phyloP scores from a whole-genome alignment of 805 yeast genomes.

The Clavispora fructus region DNA sequence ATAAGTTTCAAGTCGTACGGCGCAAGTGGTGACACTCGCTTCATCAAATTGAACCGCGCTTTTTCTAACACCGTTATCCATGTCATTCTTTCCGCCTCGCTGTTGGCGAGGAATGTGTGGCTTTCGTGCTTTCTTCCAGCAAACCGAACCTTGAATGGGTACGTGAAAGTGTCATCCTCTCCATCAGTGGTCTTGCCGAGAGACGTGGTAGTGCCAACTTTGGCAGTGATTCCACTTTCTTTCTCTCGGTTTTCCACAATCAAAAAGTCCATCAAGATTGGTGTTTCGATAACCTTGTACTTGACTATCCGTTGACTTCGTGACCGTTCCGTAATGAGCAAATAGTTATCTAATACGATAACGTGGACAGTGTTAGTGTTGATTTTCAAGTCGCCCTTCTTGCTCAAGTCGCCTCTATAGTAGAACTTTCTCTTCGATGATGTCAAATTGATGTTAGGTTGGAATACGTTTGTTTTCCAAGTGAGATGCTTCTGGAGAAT shows the following conservation, averaged over 20 bases:
- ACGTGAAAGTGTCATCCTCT: slow-evolving; percentile 27
- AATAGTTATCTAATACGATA: slow-evolving; percentile 65
- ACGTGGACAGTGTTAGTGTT: slow-evolving; percentile 48
- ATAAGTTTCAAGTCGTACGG: slow-evolving; percentile 52
- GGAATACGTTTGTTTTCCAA: slow-evolving; percentile 44
- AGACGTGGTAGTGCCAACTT: neutral
- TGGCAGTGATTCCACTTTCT: slow-evolving; percentile 3
- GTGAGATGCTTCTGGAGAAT: slow-evolving; percentile 47
- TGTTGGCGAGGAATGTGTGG: slow-evolving; percentile 45
- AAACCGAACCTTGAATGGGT: slow-evolving; percentile 50
- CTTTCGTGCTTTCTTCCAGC: slow-evolving; percentile 50
- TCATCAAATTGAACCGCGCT: slow-evolving; percentile 38
- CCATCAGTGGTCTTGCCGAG: slow-evolving; percentile 1
- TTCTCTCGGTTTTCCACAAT: slow-evolving; percentile 38
- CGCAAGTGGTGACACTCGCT: slow-evolving; percentile 33
- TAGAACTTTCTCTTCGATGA: slow-evolving; percentile 54
- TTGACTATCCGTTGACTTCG: slow-evolving; percentile 32
- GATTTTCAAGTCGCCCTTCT: slow-evolving; percentile 62
- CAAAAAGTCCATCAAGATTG: slow-evolving; percentile 57
- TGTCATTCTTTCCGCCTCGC: slow-evolving; percentile 44
- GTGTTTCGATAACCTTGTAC: slow-evolving; percentile 34
- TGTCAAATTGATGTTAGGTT: slow-evolving; percentile 33
- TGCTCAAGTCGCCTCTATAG: slow-evolving; percentile 51
- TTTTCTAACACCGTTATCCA: slow-evolving; percentile 54
- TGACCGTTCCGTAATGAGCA: slow-evolving; percentile 57